Conservation (phyloP, 129 eudicot species). For the Lactuca sativa region DNA sequence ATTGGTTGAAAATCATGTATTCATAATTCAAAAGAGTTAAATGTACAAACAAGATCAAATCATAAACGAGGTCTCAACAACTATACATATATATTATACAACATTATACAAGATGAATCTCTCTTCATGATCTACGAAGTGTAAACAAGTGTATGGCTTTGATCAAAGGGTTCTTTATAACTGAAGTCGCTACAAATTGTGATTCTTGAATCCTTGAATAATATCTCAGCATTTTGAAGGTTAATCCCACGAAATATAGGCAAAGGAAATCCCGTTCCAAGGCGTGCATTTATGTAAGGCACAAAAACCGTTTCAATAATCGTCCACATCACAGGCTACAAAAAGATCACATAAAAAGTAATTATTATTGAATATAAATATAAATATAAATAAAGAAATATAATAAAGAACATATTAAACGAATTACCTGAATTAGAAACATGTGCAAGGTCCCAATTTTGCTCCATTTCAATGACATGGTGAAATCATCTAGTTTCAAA, state of each 20-base stretch:
- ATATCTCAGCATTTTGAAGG: constrained; percentile 57
- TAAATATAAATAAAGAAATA: background rate
- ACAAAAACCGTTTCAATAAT: constrained; percentile 53
- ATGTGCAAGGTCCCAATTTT: constrained; percentile 58
- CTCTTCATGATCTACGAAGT: constrained; percentile 9
- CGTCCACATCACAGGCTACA: constrained; percentile 70
- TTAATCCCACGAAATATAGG: constrained; percentile 55
- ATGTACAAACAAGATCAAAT: background rate
- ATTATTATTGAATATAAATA: background rate
- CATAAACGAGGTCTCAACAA: background rate
- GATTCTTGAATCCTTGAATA: constrained; percentile 39
- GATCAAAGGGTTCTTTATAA: constrained; percentile 32
- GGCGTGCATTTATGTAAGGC: constrained; percentile 56
- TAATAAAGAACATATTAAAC: background rate
- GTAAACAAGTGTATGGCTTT: constrained; percentile 11
- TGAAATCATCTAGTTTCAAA: constrained; percentile 54
- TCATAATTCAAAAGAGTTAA: background rate
- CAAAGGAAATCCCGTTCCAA: constrained; percentile 59
- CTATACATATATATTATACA: constrained; percentile 24
- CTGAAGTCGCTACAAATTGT: constrained; percentile 55
- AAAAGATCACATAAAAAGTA: constrained; percentile 7
- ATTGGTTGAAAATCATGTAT: background rate
- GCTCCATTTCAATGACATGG: constrained; percentile 61
- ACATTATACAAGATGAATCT: constrained; percentile 17
- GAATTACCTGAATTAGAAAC: constrained; percentile 56